A percentile compares a stretch with the other conserved stretches of the same genome.
phyloP scores from a whole-genome alignment of 1,284 basidiomycete genomes.

The Ustilago crameri region DNA sequence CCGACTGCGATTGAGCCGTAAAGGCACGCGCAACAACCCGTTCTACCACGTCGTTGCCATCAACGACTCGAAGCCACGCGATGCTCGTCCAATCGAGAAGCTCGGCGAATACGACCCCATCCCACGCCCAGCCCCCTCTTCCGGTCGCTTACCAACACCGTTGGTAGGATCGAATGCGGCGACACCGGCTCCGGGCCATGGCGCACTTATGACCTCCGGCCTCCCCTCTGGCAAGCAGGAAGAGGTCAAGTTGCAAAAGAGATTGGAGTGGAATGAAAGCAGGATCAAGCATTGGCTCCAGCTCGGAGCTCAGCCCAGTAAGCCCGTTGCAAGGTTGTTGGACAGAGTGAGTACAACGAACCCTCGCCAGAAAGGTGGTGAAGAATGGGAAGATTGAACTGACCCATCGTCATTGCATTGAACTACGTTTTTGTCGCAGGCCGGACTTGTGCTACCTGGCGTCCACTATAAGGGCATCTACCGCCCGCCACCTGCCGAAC shows the following conservation, averaged over 20 bases:
- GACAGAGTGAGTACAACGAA: conserved; percentile 79
- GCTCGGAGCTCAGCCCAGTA: conserved; percentile 84
- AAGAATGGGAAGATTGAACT: too few relatives aligned
- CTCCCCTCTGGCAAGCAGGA: conserved; percentile 4
- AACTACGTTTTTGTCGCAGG: conserved; percentile 16
- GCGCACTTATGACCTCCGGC: conserved; percentile 54
- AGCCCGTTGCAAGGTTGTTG: conserved; percentile 80
- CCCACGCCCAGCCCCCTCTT: conserved; percentile 57
- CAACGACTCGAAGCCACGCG: conserved; percentile 78
- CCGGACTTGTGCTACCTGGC: conserved; percentile 53
- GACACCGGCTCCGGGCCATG: conserved; percentile 29
- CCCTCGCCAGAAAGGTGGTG: background rate
- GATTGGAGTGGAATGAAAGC: conserved; percentile 87
- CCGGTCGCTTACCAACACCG: conserved; percentile 13
- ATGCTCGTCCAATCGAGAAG: conserved; percentile 90
- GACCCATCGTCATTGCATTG: too few relatives aligned
- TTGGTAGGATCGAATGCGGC: conserved; percentile 11
- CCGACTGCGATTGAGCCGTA: conserved; percentile 84
- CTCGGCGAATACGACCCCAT: conserved; percentile 86
- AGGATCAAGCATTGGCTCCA: conserved; percentile 89
- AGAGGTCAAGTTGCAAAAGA: conserved; percentile 72
- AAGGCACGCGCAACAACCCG: conserved; percentile 81
- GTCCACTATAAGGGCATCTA: conserved; percentile 61
- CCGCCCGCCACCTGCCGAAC: conserved; percentile 24
- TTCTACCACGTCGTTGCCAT: conserved; percentile 90